Conservation (phyloP, 2,329 filamentous ascomycete genomes). For the Paraphoma sp. region DNA sequence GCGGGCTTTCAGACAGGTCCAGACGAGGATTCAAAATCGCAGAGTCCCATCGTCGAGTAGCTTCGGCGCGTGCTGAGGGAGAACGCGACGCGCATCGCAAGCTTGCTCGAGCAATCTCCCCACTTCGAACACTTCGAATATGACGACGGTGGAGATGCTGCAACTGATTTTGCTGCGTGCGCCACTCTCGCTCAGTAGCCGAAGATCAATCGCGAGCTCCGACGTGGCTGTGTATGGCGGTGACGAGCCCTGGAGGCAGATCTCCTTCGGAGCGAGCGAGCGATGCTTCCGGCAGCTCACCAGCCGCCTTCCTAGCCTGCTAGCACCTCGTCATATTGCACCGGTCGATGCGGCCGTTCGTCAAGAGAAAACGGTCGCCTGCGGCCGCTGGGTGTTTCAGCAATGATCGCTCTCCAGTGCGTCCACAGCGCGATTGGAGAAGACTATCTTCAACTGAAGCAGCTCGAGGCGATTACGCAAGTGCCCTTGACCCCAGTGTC, state of each 20-base stretch:
- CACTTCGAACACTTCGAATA: constrained; percentile 9
- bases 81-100: constrained; percentile 13
- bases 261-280: constrained; percentile 36
- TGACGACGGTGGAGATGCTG: constrained; percentile 12
- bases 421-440: constrained; percentile 33
- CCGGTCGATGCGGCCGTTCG: constrained; percentile 26
- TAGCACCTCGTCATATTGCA: constrained; percentile 17
- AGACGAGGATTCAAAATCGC: constrained; percentile 23
- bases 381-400: constrained; percentile 37
- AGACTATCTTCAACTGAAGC: constrained; percentile 30
- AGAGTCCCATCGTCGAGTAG: constrained; percentile 37
- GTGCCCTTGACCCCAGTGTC: constrained; percentile 24
- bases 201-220: constrained; percentile 10
- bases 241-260: constrained; percentile 22
- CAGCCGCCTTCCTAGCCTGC: constrained; percentile 1
- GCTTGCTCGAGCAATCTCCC: constrained; percentile 20
- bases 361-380: constrained; percentile 22
- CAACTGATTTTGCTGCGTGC: constrained; percentile 14
- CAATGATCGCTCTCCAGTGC: constrained; percentile 18
- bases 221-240: constrained; percentile 36
- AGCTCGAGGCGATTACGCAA: constrained; percentile 32
- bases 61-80: constrained; percentile 47
- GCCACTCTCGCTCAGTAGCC: constrained; percentile 21
- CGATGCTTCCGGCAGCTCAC: constrained; percentile 7
- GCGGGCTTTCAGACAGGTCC: constrained; percentile 30